These are phyloP conservation scores for Ganoderma boninense DNA, from an alignment of 1,284 basidiomycete species.

Conservation along the genomic window DNA sequence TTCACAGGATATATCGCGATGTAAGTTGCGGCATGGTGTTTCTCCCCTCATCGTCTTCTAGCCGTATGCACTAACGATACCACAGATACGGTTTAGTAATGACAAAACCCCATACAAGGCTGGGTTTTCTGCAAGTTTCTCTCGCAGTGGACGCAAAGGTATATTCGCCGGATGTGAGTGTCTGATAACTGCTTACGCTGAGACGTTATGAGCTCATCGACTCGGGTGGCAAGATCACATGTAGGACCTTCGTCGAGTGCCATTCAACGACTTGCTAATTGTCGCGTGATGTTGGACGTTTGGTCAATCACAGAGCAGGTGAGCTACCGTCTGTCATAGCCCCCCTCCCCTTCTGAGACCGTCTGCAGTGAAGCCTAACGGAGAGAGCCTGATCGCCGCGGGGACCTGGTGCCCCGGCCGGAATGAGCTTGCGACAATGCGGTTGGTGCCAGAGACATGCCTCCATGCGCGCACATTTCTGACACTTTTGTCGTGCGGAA, in stretches of 20 bases:
- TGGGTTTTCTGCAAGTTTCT: slow-evolving; percentile 80
- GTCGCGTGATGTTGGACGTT: neutral
- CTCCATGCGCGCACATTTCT: neutral
- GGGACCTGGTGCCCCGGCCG: slow-evolving; percentile 88
- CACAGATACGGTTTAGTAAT: slow-evolving; percentile 87
- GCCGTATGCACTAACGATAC: neutral
- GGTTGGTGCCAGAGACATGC: slow-evolving; percentile 49
- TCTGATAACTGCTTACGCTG: neutral
- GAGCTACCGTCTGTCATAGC: neutral
- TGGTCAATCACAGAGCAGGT: slow-evolving; percentile 27
- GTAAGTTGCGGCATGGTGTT: slow-evolving; percentile 50
- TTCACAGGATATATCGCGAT: slow-evolving; percentile 86
- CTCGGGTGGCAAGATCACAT: slow-evolving; percentile 48
- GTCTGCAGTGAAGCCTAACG: slow-evolving; percentile 70
- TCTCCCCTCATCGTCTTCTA: neutral
- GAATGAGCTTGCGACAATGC: slow-evolving; percentile 78
- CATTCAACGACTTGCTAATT: neutral
- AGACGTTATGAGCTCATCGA: neutral
- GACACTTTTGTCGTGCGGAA: neutral
- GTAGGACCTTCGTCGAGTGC: slow-evolving; percentile 32
- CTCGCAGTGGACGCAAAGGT: slow-evolving; percentile 82
- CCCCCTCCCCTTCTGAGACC: neutral
- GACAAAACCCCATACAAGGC: slow-evolving; percentile 95
- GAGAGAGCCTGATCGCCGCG: slow-evolving; percentile 76
- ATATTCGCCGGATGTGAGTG: slow-evolving; percentile 79